These are phyloP conservation scores for Podosphaera aphanis DNA, from an alignment of 2,329 filamentous ascomycete genomes.

Conservation along the genomic window DNA sequence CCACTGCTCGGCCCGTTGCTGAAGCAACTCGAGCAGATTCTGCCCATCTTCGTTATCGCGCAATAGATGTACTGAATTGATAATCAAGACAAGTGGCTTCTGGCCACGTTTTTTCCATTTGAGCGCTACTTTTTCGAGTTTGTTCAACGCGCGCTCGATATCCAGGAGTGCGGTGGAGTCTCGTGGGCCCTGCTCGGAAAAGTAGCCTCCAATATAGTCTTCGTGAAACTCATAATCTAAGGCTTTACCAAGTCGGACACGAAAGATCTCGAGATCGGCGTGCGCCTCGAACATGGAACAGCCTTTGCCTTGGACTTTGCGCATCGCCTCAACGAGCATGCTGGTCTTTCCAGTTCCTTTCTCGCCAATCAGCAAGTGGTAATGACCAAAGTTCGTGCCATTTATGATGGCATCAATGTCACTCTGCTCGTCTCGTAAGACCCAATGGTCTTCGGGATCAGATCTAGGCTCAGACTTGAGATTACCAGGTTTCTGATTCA, in stretches of 20 bases:
- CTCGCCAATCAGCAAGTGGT: slow-evolving; percentile 78
- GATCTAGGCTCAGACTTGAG: slow-evolving; percentile 21
- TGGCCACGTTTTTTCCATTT: slow-evolving; percentile 33
- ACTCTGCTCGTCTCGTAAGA: slow-evolving; percentile 58
- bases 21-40: slow-evolving; percentile 77
- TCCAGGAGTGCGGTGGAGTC: slow-evolving; percentile 83
- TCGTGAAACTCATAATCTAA: slow-evolving; percentile 94
- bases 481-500: slow-evolving; percentile 25
- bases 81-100: slow-evolving; percentile 65
- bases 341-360: slow-evolving; percentile 93
- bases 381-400: slow-evolving; percentile 54
- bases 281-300: slow-evolving; percentile 94
- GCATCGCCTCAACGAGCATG: slow-evolving; percentile 92
- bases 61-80: slow-evolving; percentile 83
- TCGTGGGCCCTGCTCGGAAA: slow-evolving; percentile 76
- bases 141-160: slow-evolving; percentile 92
- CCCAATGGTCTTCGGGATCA: slow-evolving; percentile 39
- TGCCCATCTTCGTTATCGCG: slow-evolving; percentile 82
- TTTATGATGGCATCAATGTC: slow-evolving; percentile 63
- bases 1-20: slow-evolving; percentile 92
- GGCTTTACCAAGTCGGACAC: slow-evolving; percentile 75
- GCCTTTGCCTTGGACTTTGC: slow-evolving; percentile 68
- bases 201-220: slow-evolving; percentile 90
- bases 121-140: slow-evolving; percentile 85
- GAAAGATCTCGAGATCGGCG: slow-evolving; percentile 83